Evolutionary conservation across 2,329 filamentous ascomycete genomes (phyloP).

Genomic region (Anthostomella pinea): DNA sequence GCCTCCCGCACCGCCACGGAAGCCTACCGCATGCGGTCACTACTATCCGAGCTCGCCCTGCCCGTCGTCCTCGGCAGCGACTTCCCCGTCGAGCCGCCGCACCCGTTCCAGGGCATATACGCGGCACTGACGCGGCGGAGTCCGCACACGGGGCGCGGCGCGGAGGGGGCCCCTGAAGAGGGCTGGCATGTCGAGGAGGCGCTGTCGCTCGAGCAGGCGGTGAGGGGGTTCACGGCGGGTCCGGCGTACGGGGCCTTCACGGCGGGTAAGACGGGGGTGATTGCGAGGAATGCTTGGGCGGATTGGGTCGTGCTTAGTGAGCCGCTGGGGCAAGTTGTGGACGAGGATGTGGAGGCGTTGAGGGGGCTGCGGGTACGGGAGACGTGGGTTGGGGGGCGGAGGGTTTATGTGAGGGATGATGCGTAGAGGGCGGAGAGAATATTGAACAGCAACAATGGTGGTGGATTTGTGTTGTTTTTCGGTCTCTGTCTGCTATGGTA

Average conservation of each 20-base stretch:
- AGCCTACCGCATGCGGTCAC: constrained; percentile 65
- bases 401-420: constrained; percentile 44
- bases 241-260: constrained; percentile 59
- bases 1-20: constrained; percentile 48
- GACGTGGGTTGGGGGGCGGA: constrained; percentile 64
- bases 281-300: constrained; percentile 59
- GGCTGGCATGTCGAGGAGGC: constrained; percentile 62
- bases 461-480: too few species aligned
- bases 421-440: too few species aligned
- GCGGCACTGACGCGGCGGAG: constrained; percentile 61
- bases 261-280: constrained; percentile 57
- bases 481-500: too few species aligned
- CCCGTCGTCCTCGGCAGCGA: constrained; percentile 63
- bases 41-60: constrained; percentile 54
- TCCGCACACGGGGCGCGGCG: constrained; percentile 53
- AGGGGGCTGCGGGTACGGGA: constrained; percentile 56
- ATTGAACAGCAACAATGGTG: too few species aligned
- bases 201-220: constrained; percentile 55
- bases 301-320: constrained; percentile 70
- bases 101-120: constrained; percentile 67
- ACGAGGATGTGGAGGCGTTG: constrained; percentile 48
- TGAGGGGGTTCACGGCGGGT: constrained; percentile 60
- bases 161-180: constrained; percentile 39
- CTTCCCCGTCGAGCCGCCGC: constrained; percentile 68
- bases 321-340: constrained; percentile 52